Percentiles rank a stretch among this genome's conserved stretches.
Evolutionary conservation across 139 green algal genomes (phyloP).

Genomic region (Parachlorella kessleri): DNA sequence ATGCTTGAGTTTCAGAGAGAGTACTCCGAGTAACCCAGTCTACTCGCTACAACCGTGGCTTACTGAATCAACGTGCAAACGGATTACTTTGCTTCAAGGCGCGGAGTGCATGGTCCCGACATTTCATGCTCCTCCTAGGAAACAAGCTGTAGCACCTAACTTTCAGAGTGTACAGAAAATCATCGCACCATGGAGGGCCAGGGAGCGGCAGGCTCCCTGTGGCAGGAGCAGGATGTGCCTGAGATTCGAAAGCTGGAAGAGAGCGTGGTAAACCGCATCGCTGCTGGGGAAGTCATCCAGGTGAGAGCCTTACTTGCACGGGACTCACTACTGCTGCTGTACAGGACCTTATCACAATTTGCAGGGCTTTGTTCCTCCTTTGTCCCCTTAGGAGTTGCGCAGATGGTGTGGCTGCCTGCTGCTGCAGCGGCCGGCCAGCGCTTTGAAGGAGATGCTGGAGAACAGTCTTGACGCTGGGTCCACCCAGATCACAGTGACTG

Average conservation of each 20-base stretch:
- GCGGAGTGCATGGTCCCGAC: too few species aligned
- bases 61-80: too few species aligned
- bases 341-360: not conserved
- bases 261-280: conserved; percentile 93
- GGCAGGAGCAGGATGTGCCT: not conserved
- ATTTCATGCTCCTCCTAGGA: too few species aligned
- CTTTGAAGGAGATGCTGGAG: conserved; percentile 98
- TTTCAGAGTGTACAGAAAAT: too few species aligned
- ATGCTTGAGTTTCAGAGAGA: too few species aligned
- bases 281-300: conserved; percentile 93
- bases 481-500: conserved; percentile 54
- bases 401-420: too few species aligned
- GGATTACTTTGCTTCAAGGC: too few species aligned
- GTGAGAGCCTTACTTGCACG: conserved; percentile 1
- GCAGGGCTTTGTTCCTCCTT: not conserved
- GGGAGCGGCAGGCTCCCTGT: too few species aligned
- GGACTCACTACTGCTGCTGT: not conserved
- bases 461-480: conserved; percentile 92
- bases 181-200: too few species aligned
- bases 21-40: too few species aligned
- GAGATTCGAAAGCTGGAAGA: conserved; percentile 62
- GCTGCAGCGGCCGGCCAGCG: conserved; percentile 77
- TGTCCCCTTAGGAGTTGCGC: not conserved
- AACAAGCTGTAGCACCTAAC: too few species aligned
- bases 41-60: too few species aligned